Evolutionary conservation across 2,329 filamentous ascomycete genomes (phyloP).

Genomic region (Aspergillus sp.): DNA sequence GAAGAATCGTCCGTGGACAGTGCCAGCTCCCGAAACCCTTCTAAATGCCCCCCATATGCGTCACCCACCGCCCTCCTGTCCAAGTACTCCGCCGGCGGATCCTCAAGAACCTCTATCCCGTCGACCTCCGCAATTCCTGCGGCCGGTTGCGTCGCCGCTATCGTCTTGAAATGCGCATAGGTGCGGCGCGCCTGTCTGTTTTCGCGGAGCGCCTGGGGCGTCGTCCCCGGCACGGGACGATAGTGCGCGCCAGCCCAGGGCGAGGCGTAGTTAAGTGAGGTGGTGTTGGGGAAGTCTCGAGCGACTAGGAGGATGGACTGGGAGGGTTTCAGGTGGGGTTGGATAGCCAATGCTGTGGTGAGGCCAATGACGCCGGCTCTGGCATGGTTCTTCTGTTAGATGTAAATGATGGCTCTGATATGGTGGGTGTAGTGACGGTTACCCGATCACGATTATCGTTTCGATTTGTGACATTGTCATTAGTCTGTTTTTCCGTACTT

Average conservation of each 20-base stretch:
- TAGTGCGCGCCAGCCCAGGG: slow-evolving; percentile 43
- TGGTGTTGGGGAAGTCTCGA: slow-evolving; percentile 31
- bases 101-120: slow-evolving; percentile 38
- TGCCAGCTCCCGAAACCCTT: slow-evolving; percentile 27
- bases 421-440: slow-evolving; percentile 1
- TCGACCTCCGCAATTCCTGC: slow-evolving; percentile 31
- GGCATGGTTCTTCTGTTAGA: slow-evolving; percentile 2
- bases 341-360: slow-evolving; percentile 28
- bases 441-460: slow-evolving; percentile 34
- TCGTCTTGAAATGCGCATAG: slow-evolving; percentile 29
- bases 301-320: slow-evolving; percentile 34
- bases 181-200: slow-evolving; percentile 31
- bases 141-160: slow-evolving; percentile 27
- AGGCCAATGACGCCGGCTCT: slow-evolving; percentile 37
- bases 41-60: slow-evolving; percentile 23
- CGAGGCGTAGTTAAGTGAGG: slow-evolving; percentile 39
- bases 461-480: slow-evolving; percentile 18
- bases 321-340: slow-evolving; percentile 17
- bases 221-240: slow-evolving; percentile 35
- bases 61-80: slow-evolving; percentile 18
- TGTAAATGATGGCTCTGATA: neutral
- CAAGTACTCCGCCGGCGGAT: slow-evolving; percentile 29
- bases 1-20: neutral
- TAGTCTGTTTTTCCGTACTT: neutral
- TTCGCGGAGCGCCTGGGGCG: slow-evolving; percentile 30